phyloP scores from a whole-genome alignment of 306 rosid genomes.

The Casuarina equisetifolia region DNA sequence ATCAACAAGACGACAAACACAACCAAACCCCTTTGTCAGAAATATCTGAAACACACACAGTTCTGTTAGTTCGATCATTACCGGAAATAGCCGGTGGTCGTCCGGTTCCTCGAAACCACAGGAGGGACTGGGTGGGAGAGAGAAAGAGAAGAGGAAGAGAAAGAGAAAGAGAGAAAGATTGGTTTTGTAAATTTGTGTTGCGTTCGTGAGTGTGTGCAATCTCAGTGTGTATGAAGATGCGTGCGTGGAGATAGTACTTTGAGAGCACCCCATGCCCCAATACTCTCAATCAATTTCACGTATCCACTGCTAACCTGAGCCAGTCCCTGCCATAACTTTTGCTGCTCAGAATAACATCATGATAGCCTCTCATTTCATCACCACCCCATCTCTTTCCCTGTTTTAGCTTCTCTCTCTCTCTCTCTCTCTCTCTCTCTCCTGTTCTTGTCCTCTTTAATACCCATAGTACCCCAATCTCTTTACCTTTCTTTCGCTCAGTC shows the following conservation, averaged over 20 bases:
- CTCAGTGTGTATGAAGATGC: slow-evolving; percentile 27
- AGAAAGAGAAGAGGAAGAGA: neutral
- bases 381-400: slow-evolving; percentile 34
- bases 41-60: slow-evolving; percentile 47
- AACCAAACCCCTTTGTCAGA: slow-evolving; percentile 52
- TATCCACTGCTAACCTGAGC: slow-evolving; percentile 17
- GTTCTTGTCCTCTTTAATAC: neutral
- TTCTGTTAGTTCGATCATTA: slow-evolving; percentile 51
- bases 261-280: slow-evolving; percentile 16
- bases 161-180: slow-evolving; percentile 6
- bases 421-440: slow-evolving; percentile 20
- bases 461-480: neutral
- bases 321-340: slow-evolving; percentile 29
- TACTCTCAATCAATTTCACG: slow-evolving; percentile 34
- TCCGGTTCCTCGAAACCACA: slow-evolving; percentile 62
- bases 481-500: neutral
- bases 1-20: slow-evolving; percentile 51
- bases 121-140: slow-evolving; percentile 15
- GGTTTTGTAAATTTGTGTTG: slow-evolving; percentile 16
- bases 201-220: neutral
- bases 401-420: slow-evolving; percentile 16
- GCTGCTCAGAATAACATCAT: slow-evolving; percentile 31
- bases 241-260: neutral
- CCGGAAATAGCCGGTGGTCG: slow-evolving; percentile 63
- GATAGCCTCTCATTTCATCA: slow-evolving; percentile 45